Conservation (phyloP, 1,284 basidiomycete genomes). For the Trametes pubescens region DNA sequence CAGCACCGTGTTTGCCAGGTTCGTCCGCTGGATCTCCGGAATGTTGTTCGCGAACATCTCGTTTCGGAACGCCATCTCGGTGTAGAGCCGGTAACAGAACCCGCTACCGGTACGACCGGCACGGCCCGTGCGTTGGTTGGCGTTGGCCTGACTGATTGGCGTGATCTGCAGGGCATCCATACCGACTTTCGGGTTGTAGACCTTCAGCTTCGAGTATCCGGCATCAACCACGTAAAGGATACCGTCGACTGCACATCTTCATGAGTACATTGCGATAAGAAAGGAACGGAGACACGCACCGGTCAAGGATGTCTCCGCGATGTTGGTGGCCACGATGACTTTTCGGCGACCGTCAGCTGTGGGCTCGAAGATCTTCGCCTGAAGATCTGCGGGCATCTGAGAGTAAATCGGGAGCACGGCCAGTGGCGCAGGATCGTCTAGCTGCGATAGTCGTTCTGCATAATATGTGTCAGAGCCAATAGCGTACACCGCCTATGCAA, state of each 20-base stretch:
- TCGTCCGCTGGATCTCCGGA: constrained; percentile 97
- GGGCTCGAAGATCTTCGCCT: constrained; percentile 97
- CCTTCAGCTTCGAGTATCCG: constrained; percentile 97
- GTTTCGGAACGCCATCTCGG: constrained; percentile 96
- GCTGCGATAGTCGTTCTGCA: constrained; percentile 87
- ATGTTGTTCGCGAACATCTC: constrained; percentile 98
- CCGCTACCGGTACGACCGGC: constrained; percentile 96
- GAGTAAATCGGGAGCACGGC: constrained; percentile 98
- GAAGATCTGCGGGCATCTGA: constrained; percentile 98
- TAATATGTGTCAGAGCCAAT: constrained; percentile 47
- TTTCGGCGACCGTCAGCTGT: constrained; percentile 95
- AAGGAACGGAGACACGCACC: constrained; percentile 52
- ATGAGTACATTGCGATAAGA: neutral
- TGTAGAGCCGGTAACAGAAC: constrained; percentile 97
- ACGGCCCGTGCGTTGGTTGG: constrained; percentile 93
- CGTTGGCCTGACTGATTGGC: constrained; percentile 98
- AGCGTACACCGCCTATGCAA: constrained; percentile 6
- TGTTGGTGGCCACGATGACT: constrained; percentile 98
- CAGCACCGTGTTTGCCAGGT: constrained; percentile 92
- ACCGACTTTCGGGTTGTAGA: constrained; percentile 98
- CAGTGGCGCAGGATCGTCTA: constrained; percentile 89
- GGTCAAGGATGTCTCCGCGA: constrained; percentile 97
- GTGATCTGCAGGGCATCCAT: constrained; percentile 99
- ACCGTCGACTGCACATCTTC: constrained; percentile 79
- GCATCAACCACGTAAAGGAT: constrained; percentile 97